Evolutionary conservation across 1,284 basidiomycete species (phyloP).

Genomic region (Ceratobasidium papillatum): DNA sequence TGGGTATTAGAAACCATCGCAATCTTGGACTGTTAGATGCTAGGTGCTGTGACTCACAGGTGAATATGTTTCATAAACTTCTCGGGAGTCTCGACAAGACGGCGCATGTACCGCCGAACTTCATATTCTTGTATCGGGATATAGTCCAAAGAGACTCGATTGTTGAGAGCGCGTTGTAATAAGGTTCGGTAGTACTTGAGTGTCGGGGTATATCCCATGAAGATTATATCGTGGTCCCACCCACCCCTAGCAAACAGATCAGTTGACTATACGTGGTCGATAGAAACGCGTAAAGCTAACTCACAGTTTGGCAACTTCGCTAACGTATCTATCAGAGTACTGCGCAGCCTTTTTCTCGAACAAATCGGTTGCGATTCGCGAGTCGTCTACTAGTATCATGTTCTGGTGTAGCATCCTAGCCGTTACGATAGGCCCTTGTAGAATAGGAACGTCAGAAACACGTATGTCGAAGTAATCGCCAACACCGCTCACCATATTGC

Average conservation of each 20-base stretch:
- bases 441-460: background rate
- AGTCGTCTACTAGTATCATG: slow-evolving; percentile 22
- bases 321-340: slow-evolving; percentile 31
- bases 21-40: background rate
- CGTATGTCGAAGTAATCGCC: too few species aligned
- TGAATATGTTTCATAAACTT: slow-evolving; percentile 32
- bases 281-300: background rate
- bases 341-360: slow-evolving; percentile 30
- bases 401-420: slow-evolving; percentile 19
- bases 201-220: slow-evolving; percentile 5
- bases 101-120: slow-evolving; percentile 12
- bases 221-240: slow-evolving; percentile 32
- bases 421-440: slow-evolving; percentile 9
- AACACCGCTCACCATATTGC: slow-evolving; percentile 9
- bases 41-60: background rate
- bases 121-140: slow-evolving; percentile 27
- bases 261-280: background rate
- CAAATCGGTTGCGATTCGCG: slow-evolving; percentile 9
- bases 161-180: slow-evolving; percentile 37
- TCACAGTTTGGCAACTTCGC: slow-evolving; percentile 21
- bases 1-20: background rate
- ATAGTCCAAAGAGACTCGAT: slow-evolving; percentile 31
- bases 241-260: background rate
- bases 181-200: slow-evolving; percentile 34
- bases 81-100: slow-evolving; percentile 17